phyloP scores from a whole-genome alignment of 306 rosid genomes.

The Vicia sativa region DNA sequence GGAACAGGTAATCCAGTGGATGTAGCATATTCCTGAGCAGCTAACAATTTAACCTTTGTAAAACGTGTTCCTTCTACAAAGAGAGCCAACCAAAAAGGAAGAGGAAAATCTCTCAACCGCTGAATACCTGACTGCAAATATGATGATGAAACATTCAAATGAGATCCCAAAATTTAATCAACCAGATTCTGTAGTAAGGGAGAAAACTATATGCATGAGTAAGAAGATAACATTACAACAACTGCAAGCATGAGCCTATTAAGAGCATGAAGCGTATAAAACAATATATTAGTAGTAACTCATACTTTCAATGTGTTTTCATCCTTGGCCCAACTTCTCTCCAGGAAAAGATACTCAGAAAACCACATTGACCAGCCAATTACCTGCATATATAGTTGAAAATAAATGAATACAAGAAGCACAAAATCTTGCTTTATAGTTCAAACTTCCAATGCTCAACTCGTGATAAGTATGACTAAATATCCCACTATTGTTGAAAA shows the following conservation, averaged over 20 bases:
- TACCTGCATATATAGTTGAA: conserved; percentile 58
- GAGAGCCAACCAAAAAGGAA: conserved; percentile 98
- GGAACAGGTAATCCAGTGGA: conserved; percentile 79
- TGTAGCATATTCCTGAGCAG: conserved; percentile 91
- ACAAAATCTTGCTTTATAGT: conserved; percentile 13
- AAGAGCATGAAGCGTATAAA: background rate
- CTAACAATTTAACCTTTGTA: conserved; percentile 81
- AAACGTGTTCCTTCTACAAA: conserved; percentile 99
- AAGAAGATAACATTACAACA: conserved; percentile 29
- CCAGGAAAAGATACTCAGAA: conserved; percentile 93
- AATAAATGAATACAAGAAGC: conserved; percentile 3
- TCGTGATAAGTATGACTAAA: conserved; percentile 4
- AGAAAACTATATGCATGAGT: background rate
- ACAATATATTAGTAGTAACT: conserved; percentile 9
- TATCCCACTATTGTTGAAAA: conserved; percentile 15
- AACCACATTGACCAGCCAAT: conserved; percentile 99
- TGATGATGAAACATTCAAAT: conserved; percentile 40
- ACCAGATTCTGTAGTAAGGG: conserved; percentile 9
- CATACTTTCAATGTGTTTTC: conserved; percentile 83
- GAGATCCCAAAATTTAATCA: conserved; percentile 33
- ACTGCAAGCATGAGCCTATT: conserved; percentile 1
- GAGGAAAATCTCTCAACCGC: conserved; percentile 79
- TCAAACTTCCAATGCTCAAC: background rate
- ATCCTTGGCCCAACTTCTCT: conserved; percentile 98
- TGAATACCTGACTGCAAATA: conserved; percentile 81